Evolutionary conservation across 306 rosid genomes (phyloP).

Genomic region (Vigna angularis): DNA sequence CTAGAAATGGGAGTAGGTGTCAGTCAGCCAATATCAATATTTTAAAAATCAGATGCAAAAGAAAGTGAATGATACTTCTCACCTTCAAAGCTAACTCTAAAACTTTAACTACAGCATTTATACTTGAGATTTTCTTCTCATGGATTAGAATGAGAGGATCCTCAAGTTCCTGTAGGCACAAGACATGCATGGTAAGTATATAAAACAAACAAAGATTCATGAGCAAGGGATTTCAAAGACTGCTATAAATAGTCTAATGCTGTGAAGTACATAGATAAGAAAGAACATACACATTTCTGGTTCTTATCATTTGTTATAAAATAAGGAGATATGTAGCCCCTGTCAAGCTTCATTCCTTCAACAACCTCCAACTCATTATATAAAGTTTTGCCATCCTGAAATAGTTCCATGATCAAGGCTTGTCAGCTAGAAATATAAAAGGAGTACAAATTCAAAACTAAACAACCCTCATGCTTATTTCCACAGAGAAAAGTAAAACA

Average conservation of each 20-base stretch:
- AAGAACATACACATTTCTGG: slow-evolving; percentile 89
- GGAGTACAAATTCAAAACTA: not conserved
- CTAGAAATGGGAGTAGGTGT: slow-evolving; percentile 51
- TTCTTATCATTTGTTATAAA: slow-evolving; percentile 91
- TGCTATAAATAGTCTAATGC: not conserved
- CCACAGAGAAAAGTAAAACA: not conserved
- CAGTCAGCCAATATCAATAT: slow-evolving; percentile 10
- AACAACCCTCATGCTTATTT: not conserved
- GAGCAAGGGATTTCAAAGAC: not conserved
- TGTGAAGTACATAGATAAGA: slow-evolving; percentile 5
- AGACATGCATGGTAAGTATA: slow-evolving; percentile 4
- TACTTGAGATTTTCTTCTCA: slow-evolving; percentile 90
- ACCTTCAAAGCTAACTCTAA: slow-evolving; percentile 92
- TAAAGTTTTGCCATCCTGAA: slow-evolving; percentile 94
- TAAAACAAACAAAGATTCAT: not conserved
- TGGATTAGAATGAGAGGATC: slow-evolving; percentile 92
- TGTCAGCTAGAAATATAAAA: not conserved
- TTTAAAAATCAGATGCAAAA: slow-evolving; percentile 22
- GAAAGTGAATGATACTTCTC: slow-evolving; percentile 28
- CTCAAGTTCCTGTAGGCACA: slow-evolving; percentile 76
- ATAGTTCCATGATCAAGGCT: slow-evolving; percentile 37
- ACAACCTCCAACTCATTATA: slow-evolving; percentile 95
- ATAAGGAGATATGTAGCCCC: slow-evolving; percentile 96
- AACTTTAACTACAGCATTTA: slow-evolving; percentile 80
- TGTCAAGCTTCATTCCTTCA: slow-evolving; percentile 98